A percentile compares a stretch with the other conserved stretches of the same genome.
Conservation (phyloP, 352 stramenopile genomes). For the Pythium sukuiense region DNA sequence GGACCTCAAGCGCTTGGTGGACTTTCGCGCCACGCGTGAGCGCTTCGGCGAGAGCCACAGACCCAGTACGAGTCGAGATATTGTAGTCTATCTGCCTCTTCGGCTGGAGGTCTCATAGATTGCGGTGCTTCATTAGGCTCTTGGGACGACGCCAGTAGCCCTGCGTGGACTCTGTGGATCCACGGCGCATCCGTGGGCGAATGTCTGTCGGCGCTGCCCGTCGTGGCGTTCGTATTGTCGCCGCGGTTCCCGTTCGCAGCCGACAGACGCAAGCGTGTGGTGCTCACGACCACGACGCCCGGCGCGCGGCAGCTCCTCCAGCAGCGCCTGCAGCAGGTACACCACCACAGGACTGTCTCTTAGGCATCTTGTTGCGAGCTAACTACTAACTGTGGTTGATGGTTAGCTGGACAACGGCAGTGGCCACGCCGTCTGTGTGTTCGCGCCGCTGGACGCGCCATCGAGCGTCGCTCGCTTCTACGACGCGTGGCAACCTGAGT, state of each 20-base stretch:
- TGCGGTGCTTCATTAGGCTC: conserved; percentile 1
- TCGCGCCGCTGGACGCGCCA: conserved; percentile 65
- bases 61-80: conserved; percentile 31
- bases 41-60: conserved; percentile 48
- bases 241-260: conserved; percentile 20
- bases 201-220: conserved; percentile 61
- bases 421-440: conserved; percentile 42
- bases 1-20: conserved; percentile 42
- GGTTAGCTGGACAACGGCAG: conserved; percentile 19
- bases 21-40: conserved; percentile 37
- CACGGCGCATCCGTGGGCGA: conserved; percentile 76
- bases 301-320: conserved; percentile 49
- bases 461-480: conserved; percentile 58
- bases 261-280: conserved; percentile 31
- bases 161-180: conserved; percentile 44
- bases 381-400: neutral
- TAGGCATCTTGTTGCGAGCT: neutral
- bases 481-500: conserved; percentile 63
- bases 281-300: conserved; percentile 73
- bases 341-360: neutral
- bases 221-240: conserved; percentile 56
- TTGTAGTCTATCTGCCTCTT: neutral
- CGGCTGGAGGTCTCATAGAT: neutral
- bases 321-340: conserved; percentile 22
- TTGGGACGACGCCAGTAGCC: neutral